These are phyloP conservation scores for Xylaria sp. DNA, from an alignment of 2,329 filamentous ascomycete genomes.

Conservation along the genomic window DNA sequence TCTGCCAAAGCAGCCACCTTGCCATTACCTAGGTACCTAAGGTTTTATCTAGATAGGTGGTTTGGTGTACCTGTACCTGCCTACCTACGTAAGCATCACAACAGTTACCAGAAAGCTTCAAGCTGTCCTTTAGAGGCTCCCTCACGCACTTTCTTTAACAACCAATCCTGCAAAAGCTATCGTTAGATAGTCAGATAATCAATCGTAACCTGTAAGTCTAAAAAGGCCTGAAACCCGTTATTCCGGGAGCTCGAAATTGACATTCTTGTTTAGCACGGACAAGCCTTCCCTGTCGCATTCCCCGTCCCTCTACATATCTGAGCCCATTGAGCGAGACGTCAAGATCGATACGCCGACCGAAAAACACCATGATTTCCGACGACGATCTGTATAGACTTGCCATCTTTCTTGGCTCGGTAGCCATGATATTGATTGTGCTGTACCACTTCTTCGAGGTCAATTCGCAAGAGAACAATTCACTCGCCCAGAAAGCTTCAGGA, in stretches of 20 bases:
- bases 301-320: conserved; percentile 33
- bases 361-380: conserved; percentile 89
- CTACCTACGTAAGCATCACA: conserved; percentile 3
- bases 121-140: conserved; percentile 47
- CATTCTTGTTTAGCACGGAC: not conserved
- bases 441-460: conserved; percentile 99
- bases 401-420: conserved; percentile 87
- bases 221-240: not conserved
- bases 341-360: conserved; percentile 22
- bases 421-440: conserved; percentile 91
- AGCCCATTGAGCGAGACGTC: conserved; percentile 26
- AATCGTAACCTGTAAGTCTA: conserved; percentile 24
- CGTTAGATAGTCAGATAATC: conserved; percentile 23
- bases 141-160: conserved; percentile 17
- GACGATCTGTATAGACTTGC: conserved; percentile 88
- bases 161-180: conserved; percentile 22
- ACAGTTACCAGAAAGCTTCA: conserved; percentile 42
- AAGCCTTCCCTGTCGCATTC: conserved; percentile 14
- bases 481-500: conserved; percentile 45
- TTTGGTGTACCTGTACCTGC: not conserved
- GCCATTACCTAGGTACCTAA: not conserved
- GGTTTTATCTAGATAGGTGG: too few relatives aligned
- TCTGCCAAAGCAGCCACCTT: conserved; percentile 21
- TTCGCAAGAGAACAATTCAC: conserved; percentile 57
- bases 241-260: conserved; percentile 2